Base-by-base conservation (phyloP, 306 rosid species). In the Trifolium repens region DNA sequence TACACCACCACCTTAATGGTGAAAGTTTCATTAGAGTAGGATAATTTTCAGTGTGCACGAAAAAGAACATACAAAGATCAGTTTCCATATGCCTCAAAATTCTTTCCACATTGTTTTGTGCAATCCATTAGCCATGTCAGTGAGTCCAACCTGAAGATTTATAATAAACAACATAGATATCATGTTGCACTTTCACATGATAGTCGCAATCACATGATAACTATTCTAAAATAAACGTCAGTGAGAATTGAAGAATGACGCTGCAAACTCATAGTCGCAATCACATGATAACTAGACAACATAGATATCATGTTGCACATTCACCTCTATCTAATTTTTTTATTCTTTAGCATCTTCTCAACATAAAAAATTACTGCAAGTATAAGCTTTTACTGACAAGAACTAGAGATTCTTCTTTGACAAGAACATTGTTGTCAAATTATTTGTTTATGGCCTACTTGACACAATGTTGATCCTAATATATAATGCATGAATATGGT, bases 221-320 rank as follows among this genome's bases (percentile, higher is more conserved):
- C 19, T 17, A 17, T 17, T 17, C 19, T 17, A 17, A 17, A 17
- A 17, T 17, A 17, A 78, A 92, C 99, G 72, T 91, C 96, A 4
- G 96, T 91, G 69, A 91, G 82, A 79, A 91, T 88, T 11, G 96
- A 94, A 60, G 98, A 91, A 37, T 90, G 96, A 83, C 97, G 90
- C 98, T 94, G 89, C 3, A 75, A 86, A 67, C 47, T 50, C 81
- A 57, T 11, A 81, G 40, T 72, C 42, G 79, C 59, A 15, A 37
- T 43, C 74, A 72, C 57, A 66, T 22, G 42, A 50, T 62, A 16
- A 65, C 63, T 15, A 9, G 74, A 17, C 8, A 62, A 14, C 3
- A 73, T 55, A 58, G 17, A 49, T 68, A 26, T 60, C 15, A 68
- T 15, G 30, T 19, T 17, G 30, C 60, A 54, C 57, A 19, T 54